Evolutionary conservation across 331 rosid genomes (phyloP).

Genomic region (Pyrus hybrid): DNA sequence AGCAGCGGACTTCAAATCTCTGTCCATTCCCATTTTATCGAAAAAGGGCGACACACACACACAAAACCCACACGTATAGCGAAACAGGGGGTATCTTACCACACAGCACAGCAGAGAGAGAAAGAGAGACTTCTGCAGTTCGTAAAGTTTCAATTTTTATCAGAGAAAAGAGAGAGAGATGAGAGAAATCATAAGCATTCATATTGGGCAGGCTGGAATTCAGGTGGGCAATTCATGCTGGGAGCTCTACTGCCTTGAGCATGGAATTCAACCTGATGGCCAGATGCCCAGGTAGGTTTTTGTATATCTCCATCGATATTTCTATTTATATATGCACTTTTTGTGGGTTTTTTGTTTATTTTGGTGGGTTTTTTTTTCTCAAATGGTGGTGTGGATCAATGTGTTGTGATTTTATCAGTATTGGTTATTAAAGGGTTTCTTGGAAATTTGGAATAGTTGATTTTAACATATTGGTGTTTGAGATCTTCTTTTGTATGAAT

Average conservation of each 20-base stretch:
- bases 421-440: not conserved
- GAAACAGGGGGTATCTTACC: not conserved
- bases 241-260: conserved; percentile 99
- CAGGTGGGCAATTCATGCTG: conserved; percentile 98
- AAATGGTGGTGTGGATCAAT: not conserved
- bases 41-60: not conserved
- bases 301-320: too few species aligned
- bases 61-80: not conserved
- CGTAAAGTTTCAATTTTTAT: not conserved
- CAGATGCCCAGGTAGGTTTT: conserved; percentile 72
- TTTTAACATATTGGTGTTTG: not conserved
- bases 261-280: conserved; percentile 91
- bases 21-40: conserved; percentile 34
- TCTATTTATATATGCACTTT: not conserved
- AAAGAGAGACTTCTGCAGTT: not conserved
- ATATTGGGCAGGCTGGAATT: conserved; percentile 96
- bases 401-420: not conserved
- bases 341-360: not conserved
- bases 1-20: conserved; percentile 38
- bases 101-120: not conserved
- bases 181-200: conserved; percentile 95
- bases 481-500: not conserved
- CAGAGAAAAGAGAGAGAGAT: conserved; percentile 6
- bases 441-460: not conserved
- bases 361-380: not conserved